Evolutionary conservation across 23 red algal genomes (phyloP).

Genomic region (Pyropia haitanensis): DNA sequence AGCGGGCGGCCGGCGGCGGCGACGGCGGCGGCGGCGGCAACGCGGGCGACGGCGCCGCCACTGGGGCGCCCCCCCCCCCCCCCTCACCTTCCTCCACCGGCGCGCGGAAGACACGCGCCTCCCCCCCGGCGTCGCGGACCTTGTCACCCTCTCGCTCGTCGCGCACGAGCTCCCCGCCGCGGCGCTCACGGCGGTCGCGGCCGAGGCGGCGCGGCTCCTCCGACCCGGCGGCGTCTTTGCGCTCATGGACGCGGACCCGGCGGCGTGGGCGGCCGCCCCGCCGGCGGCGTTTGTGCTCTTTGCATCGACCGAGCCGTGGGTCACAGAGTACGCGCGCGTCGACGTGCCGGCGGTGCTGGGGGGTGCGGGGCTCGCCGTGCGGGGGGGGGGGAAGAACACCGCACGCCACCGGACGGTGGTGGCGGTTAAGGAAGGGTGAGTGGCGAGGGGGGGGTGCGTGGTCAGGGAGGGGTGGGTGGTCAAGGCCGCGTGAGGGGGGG

Average conservation of each 20-base stretch:
- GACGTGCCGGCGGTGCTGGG: not conserved
- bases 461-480: too few relatives aligned
- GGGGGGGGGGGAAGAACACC: constrained; percentile 6
- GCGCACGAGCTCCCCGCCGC: constrained; percentile 9
- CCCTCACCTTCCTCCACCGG: too few relatives aligned
- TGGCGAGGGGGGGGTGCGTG: too few relatives aligned
- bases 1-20: not conserved
- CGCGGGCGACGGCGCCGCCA: not conserved
- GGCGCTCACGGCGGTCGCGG: not conserved
- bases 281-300: not conserved
- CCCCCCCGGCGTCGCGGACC: not conserved
- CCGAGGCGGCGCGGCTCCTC: constrained; percentile 7
- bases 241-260: constrained; percentile 18
- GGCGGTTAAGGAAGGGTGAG: too few relatives aligned
- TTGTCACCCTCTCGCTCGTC: constrained; percentile 8
- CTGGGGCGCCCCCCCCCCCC: too few relatives aligned
- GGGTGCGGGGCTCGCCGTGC: not conserved
- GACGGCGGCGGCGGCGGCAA: not conserved
- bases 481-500: too few relatives aligned
- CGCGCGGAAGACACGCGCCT: too few relatives aligned
- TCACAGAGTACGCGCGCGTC: not conserved
- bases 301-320: constrained; percentile 11
- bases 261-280: not conserved
- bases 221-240: constrained; percentile 8
- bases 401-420: constrained; percentile 7